Evolutionary conservation across 345 rosid species (phyloP).

Genomic region (Crucihimalaya himalaica): DNA sequence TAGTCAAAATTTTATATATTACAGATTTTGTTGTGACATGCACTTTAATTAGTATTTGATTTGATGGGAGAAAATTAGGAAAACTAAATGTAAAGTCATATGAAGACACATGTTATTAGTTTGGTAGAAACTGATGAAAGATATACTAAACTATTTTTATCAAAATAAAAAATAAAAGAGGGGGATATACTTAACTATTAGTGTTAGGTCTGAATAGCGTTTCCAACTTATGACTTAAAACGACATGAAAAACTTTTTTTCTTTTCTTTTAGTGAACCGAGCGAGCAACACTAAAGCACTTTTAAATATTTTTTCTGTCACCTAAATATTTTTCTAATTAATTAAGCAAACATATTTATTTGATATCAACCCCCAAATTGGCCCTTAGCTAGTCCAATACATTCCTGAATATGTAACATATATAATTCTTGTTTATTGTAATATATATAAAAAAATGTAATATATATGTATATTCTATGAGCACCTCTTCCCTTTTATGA

Average conservation of each 20-base stretch:
- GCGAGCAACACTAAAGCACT: constrained; percentile 4
- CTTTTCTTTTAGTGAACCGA: not conserved
- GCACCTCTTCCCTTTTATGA: too few relatives aligned
- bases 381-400: not conserved
- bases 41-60: constrained; percentile 3
- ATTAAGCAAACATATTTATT: not conserved
- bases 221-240: constrained; percentile 20
- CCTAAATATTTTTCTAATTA: not conserved
- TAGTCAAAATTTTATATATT: not conserved
- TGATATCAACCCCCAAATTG: constrained; percentile 21
- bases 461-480: too few relatives aligned
- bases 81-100: constrained; percentile 17
- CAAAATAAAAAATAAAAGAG: not conserved
- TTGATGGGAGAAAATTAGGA: not conserved
- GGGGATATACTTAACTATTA: constrained; percentile 34
- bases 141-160: constrained; percentile 36
- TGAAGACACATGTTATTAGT: constrained; percentile 33
- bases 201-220: constrained; percentile 32
- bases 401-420: not conserved
- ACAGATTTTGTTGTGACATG: constrained; percentile 9
- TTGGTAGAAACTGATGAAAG: constrained; percentile 31
- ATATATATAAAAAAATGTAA: too few relatives aligned
- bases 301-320: not conserved
- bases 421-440: not conserved
- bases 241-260: constrained; percentile 3